phyloP scores from a whole-genome alignment of 306 rosid species.

The Cicer pinnatifidum region DNA sequence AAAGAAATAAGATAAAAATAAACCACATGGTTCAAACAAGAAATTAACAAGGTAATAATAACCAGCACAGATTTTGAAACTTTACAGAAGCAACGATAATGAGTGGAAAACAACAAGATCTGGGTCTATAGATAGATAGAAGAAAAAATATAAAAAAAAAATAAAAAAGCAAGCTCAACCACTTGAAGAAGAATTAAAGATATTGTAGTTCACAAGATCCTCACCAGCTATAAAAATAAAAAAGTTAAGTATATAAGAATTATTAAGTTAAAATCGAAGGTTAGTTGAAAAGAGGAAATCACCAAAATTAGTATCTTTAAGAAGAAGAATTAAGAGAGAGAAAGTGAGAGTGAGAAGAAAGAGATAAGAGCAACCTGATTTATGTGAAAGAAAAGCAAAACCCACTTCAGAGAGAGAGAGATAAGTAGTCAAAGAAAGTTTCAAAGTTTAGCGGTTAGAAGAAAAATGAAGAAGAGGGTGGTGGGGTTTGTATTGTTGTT shows the following conservation, averaged over 20 bases:
- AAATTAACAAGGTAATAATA: constrained; percentile 28
- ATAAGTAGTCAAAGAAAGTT: not conserved
- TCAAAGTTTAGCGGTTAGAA: constrained; percentile 29
- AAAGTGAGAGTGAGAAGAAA: constrained; percentile 11
- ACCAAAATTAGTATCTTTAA: constrained; percentile 36
- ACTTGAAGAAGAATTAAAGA: constrained; percentile 32
- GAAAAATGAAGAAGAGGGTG: constrained; percentile 16
- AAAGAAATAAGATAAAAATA: no score
- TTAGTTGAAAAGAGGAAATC: constrained; percentile 34
- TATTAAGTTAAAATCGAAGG: constrained; percentile 48
- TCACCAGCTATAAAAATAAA: constrained; percentile 15
- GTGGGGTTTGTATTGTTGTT: not conserved
- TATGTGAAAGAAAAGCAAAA: constrained; percentile 42
- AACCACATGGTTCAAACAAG: not conserved
- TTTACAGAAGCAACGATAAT: constrained; percentile 36
- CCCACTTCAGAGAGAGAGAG: constrained; percentile 45
- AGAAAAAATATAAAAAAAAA: constrained; percentile 21
- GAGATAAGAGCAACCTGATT: constrained; percentile 58
- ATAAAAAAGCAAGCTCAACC: constrained; percentile 44
- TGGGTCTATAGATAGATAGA: constrained; percentile 43
- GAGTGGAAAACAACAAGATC: constrained; percentile 59
- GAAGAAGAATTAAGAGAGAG: constrained; percentile 30
- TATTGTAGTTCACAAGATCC: constrained; percentile 43
- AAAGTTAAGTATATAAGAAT: constrained; percentile 30
- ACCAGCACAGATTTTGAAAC: constrained; percentile 13